These are phyloP conservation scores for Teratosphaeria gauchensis DNA, from an alignment of 2,329 filamentous ascomycete species.

Conservation along the genomic window DNA sequence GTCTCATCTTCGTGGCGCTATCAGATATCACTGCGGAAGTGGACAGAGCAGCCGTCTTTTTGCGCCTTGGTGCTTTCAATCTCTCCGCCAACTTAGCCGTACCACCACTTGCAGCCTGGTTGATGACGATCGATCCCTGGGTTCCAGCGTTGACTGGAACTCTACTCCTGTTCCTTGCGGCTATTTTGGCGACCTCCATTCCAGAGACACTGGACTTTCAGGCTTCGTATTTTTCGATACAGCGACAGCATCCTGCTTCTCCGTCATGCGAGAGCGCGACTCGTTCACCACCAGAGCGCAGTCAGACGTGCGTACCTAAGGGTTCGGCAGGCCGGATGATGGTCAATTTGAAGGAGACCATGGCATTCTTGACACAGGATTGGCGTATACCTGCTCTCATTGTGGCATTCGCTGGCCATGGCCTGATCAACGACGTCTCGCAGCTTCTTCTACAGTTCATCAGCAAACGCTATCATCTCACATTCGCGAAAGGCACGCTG, in stretches of 20 bases:
- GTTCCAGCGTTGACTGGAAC: constrained; percentile 21
- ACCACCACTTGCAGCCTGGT: constrained; percentile 23
- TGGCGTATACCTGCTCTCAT: constrained; percentile 23
- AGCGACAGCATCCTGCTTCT: background rate
- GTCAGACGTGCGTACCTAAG: background rate
- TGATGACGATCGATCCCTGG: constrained; percentile 28
- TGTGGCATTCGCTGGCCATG: constrained; percentile 20
- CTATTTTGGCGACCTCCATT: constrained; percentile 11
- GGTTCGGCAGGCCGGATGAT: background rate
- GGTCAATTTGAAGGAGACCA: constrained; percentile 9
- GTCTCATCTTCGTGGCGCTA: constrained; percentile 20
- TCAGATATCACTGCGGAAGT: constrained; percentile 23
- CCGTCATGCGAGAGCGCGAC: background rate
- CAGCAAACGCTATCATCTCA: constrained; percentile 42
- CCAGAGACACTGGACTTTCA: constrained; percentile 27
- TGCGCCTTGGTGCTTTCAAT: constrained; percentile 21
- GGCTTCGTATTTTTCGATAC: background rate
- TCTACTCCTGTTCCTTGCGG: constrained; percentile 7
- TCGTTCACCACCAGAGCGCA: background rate
- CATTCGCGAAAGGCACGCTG: constrained; percentile 28
- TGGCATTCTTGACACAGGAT: constrained; percentile 22
- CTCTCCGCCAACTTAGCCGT: constrained; percentile 21
- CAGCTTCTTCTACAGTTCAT: constrained; percentile 44
- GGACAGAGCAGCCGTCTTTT: constrained; percentile 20
- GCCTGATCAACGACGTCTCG: constrained; percentile 13